Conservation (phyloP, 257 asterid genomes). For the Pogostemon cablin region DNA sequence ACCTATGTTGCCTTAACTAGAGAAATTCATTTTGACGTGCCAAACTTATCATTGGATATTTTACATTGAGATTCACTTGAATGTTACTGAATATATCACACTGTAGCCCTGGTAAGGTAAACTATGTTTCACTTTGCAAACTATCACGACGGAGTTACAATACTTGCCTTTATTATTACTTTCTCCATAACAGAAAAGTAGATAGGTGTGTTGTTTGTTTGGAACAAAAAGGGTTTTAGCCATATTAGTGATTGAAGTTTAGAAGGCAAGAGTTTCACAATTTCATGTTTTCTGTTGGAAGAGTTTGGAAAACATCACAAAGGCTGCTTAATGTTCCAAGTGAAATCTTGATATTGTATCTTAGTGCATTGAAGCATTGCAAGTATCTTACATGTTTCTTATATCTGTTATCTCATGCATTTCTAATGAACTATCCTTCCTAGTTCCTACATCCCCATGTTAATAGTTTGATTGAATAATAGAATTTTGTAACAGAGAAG, state of each 20-base stretch:
- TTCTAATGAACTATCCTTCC: no score
- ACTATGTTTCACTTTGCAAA: slow-evolving; percentile 7
- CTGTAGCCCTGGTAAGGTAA: slow-evolving; percentile 5
- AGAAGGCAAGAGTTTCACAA: not conserved
- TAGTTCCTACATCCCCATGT: no score
- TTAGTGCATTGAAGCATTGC: not conserved
- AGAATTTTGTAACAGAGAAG: not conserved
- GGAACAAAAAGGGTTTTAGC: not conserved
- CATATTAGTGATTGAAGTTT: not conserved
- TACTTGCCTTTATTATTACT: slow-evolving; percentile 6
- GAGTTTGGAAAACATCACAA: no score
- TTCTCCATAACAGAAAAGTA: not conserved
- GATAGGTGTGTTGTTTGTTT: not conserved
- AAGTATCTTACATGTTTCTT: not conserved
- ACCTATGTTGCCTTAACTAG: slow-evolving; percentile 9
- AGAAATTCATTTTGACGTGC: slow-evolving; percentile 8
- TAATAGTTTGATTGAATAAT: not conserved
- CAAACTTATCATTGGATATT: slow-evolving; percentile 5
- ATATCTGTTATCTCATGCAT: no score
- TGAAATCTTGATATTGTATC: not conserved
- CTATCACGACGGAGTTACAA: not conserved
- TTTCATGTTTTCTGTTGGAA: no score
- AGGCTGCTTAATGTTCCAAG: no score
- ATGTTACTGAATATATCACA: slow-evolving; percentile 9
- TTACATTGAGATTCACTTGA: slow-evolving; percentile 4